phyloP scores from a whole-genome alignment of 805 yeast genomes.

The Wickerhamiella domercqiae region DNA sequence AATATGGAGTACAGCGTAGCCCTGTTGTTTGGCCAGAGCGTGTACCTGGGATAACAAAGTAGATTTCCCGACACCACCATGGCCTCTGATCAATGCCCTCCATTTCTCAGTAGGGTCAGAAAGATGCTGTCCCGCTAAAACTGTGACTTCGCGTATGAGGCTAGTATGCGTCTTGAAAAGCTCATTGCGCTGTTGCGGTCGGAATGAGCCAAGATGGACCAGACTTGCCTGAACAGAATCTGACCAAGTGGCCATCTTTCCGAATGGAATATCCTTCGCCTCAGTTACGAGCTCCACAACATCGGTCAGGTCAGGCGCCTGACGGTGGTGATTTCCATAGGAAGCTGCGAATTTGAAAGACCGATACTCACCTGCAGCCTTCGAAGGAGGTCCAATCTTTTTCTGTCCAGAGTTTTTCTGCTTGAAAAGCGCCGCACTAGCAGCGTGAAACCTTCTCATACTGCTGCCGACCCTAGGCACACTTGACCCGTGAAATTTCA shows the following conservation, averaged over 20 bases:
- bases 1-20: constrained; percentile 41
- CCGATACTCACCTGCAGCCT: constrained; percentile 16
- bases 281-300: constrained; percentile 3
- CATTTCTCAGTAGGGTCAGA: not conserved
- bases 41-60: constrained; percentile 56
- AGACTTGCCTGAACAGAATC: constrained; percentile 11
- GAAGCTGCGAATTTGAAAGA: constrained; percentile 16
- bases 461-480: not conserved
- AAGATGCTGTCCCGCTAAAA: not conserved
- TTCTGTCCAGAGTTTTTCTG: not conserved
- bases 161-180: constrained; percentile 10
- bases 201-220: constrained; percentile 14
- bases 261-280: constrained; percentile 1
- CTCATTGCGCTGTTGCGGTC: constrained; percentile 16
- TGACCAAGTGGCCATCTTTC: constrained; percentile 13
- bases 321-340: constrained; percentile 9
- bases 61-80: constrained; percentile 64
- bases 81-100: constrained; percentile 11
- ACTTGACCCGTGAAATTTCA: constrained; percentile 1
- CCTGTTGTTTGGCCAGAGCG: constrained; percentile 32
- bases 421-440: constrained; percentile 1
- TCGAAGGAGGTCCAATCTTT: constrained; percentile 12
- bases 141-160: constrained; percentile 12
- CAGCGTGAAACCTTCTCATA: constrained; percentile 1
- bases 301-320: constrained; percentile 9